Percentiles rank a stretch among this genome's conserved stretches.
Evolutionary conservation across 148 eudicot species (phyloP).

Genomic region (Rhododendron griersonianum): DNA sequence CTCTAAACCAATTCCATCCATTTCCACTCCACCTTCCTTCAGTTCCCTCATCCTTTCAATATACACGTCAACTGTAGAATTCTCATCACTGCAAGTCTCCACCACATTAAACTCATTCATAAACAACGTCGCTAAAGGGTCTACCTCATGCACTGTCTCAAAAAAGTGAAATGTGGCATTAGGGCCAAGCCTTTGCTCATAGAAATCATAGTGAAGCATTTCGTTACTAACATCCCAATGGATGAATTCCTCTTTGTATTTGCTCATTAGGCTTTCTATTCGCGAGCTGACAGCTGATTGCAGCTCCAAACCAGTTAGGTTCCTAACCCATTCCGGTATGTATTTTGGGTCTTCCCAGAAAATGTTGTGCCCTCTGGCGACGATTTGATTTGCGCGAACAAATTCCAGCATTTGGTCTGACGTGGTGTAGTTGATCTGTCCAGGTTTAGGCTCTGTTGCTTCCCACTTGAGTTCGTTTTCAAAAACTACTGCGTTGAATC

Average conservation of each 20-base stretch:
- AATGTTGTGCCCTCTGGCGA: slow-evolving; percentile 76
- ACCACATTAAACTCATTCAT: slow-evolving; percentile 90
- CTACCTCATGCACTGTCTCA: slow-evolving; percentile 50
- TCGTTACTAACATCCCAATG: slow-evolving; percentile 97
- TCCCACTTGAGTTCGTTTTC: slow-evolving; percentile 96
- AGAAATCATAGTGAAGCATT: slow-evolving; percentile 74
- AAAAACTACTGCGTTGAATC: slow-evolving; percentile 87
- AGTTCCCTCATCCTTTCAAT: slow-evolving; percentile 53
- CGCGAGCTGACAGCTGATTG: slow-evolving; percentile 45
- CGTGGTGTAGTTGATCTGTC: slow-evolving; percentile 57
- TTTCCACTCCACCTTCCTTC: slow-evolving; percentile 48
- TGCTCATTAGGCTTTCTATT: slow-evolving; percentile 54
- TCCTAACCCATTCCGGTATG: slow-evolving; percentile 63
- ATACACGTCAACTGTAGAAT: slow-evolving; percentile 66
- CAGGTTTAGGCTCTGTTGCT: slow-evolving; percentile 61
- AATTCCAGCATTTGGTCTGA: slow-evolving; percentile 76
- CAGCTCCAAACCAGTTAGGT: slow-evolving; percentile 44
- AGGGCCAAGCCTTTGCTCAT: slow-evolving; percentile 62
- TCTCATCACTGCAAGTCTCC: slow-evolving; percentile 63
- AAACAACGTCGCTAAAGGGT: slow-evolving; percentile 66
- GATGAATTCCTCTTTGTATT: slow-evolving; percentile 61
- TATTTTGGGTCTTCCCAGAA: slow-evolving; percentile 81
- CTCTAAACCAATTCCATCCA: slow-evolving; percentile 84
- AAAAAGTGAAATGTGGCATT: slow-evolving; percentile 59
- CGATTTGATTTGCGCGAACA: slow-evolving; percentile 52